Evolutionary conservation across 2,329 filamentous ascomycete genomes (phyloP), one percentile per base, ranked within the genome.

Genomic region (Sordariomycetes sp.): DNA sequence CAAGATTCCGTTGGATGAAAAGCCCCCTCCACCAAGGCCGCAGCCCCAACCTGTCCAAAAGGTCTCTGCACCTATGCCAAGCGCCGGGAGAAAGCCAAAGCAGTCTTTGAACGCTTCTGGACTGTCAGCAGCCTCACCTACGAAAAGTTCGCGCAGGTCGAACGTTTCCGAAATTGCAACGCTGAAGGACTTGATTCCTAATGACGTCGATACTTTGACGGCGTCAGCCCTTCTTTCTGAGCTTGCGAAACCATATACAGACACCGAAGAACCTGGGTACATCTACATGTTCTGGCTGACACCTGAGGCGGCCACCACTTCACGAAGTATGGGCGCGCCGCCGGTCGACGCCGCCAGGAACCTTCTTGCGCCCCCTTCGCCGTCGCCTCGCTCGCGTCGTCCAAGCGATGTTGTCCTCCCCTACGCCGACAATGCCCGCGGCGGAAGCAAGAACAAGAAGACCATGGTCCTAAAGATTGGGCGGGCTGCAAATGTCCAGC

Each of bases 201-300:
- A 69, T 8, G 60, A 68, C 2, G 64, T 86, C 5, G 70, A 79
- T 3, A 78, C 84, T 2, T 65, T 81, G 45, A 82, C 77, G 1
- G 69, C 83, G 0, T 81, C 86, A 0, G 61, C 68, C 5, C 68
- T 96, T 4, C 70, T 90, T 39, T 66, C 80, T 3, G 88, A 96
- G 55, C 68, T 96, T 8, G 75, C 68, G 58, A 53, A 92, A 72
- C 64, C 86, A 68, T 53, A 51, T 23, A 49, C 54, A 2, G 73
- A 88, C 30, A 87, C 86, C 0, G 64, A 75, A 16, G 85, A 93
- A 46, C 67, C 82, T 10, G 92, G 92, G 24, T 98, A 92, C 61
- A 96, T 98, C 45, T 98, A 98, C 69, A 94, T 98, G 58, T 98
- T 96, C 68, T 95, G 90, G 87, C 70, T 95, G 16, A 95, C 86